A percentile compares a stretch with the other conserved stretches of the same genome.
Evolutionary conservation across 2,329 filamentous ascomycete genomes (phyloP).

Genomic region (Lachnellula arida): DNA sequence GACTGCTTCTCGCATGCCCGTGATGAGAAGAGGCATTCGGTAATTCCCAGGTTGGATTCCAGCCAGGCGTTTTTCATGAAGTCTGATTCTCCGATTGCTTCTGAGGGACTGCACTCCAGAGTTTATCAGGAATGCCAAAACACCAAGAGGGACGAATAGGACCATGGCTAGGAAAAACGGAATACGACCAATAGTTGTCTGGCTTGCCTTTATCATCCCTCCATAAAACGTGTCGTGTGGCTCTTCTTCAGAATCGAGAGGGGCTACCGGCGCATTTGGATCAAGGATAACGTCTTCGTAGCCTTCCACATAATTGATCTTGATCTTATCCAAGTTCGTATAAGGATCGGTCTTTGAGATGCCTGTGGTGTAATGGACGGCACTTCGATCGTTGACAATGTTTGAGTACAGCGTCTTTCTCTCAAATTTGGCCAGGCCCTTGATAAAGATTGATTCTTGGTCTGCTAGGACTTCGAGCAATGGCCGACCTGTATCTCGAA

Average conservation of each 20-base stretch:
- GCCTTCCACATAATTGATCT: conserved; percentile 68
- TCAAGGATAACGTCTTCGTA: conserved; percentile 76
- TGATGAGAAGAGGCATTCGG: conserved; percentile 69
- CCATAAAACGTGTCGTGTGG: conserved; percentile 21
- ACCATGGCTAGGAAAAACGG: conserved; percentile 62
- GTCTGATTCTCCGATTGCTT: conserved; percentile 67
- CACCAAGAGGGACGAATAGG: conserved; percentile 69
- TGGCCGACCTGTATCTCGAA: conserved; percentile 76
- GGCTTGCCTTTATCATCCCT: conserved; percentile 28
- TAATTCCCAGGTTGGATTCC: conserved; percentile 67
- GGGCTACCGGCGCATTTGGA: conserved; percentile 53
- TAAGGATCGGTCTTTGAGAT: conserved; percentile 78
- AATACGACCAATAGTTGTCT: conserved; percentile 38
- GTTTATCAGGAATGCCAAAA: conserved; percentile 69
- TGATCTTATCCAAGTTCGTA: conserved; percentile 59
- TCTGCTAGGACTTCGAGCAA: conserved; percentile 79
- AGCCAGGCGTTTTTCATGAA: conserved; percentile 68
- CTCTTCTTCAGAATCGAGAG: conserved; percentile 34
- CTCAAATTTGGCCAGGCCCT: conserved; percentile 70
- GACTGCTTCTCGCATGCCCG: conserved; percentile 69
- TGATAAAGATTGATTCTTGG: conserved; percentile 78
- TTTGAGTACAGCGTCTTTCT: conserved; percentile 79
- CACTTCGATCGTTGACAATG: conserved; percentile 77
- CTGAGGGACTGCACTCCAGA: conserved; percentile 70
- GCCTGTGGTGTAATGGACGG: conserved; percentile 76